These are phyloP conservation scores for Scleromitrula shiraiana DNA, from an alignment of 2,329 filamentous ascomycete genomes.

Conservation along the genomic window DNA sequence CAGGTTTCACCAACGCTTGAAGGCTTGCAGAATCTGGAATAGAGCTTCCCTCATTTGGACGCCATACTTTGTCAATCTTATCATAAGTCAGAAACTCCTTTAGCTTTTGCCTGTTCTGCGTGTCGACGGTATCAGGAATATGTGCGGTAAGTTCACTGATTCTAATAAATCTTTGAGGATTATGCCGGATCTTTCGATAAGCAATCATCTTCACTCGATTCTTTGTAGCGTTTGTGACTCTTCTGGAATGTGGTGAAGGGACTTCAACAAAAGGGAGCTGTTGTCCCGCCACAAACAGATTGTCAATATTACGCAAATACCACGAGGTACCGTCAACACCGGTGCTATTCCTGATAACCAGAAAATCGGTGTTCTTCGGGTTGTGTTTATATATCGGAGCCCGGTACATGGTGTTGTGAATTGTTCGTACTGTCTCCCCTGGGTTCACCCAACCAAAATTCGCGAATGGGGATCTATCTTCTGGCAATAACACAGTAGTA, in stretches of 20 bases:
- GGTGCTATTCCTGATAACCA: conserved; percentile 76
- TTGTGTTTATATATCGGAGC: conserved; percentile 88
- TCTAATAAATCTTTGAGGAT: conserved; percentile 58
- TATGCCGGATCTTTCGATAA: conserved; percentile 78
- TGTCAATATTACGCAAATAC: conserved; percentile 82
- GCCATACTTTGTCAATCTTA: conserved; percentile 78
- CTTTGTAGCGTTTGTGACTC: conserved; percentile 95
- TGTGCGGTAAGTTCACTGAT: conserved; percentile 86
- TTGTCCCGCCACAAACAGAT: conserved; percentile 85
- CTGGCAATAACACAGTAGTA: conserved; percentile 76
- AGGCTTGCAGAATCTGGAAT: conserved; percentile 76
- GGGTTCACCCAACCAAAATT: conserved; percentile 90
- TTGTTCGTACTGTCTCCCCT: conserved; percentile 80
- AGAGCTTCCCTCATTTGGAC: conserved; percentile 61
- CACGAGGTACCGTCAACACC: conserved; percentile 70
- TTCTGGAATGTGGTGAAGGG: conserved; percentile 85
- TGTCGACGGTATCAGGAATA: conserved; percentile 86
- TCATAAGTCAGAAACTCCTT: conserved; percentile 93
- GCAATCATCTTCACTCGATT: conserved; percentile 94
- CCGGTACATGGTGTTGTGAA: conserved; percentile 93
- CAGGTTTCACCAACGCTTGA: conserved; percentile 83
- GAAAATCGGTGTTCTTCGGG: conserved; percentile 71
- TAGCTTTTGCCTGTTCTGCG: conserved; percentile 92
- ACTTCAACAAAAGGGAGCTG: conserved; percentile 88
- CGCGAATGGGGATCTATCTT: conserved; percentile 93